Percentiles rank a stretch among this genome's conserved stretches.
Conservation (phyloP, 805 yeast genomes). For the Pichia nanzhaoensis region DNA sequence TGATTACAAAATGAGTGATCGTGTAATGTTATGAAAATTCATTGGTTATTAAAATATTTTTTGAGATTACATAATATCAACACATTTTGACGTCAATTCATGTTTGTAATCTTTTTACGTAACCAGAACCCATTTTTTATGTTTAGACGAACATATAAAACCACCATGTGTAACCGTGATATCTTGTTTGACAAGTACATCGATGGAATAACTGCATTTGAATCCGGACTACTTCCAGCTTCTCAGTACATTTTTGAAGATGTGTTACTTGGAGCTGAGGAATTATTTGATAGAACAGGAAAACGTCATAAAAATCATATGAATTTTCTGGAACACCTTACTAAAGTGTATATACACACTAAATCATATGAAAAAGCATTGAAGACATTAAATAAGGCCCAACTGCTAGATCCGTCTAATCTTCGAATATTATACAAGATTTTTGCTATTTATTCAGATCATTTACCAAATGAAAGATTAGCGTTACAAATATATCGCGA, state of each 20-base stretch:
- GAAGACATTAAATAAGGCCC: background rate
- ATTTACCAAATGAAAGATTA: constrained; percentile 8
- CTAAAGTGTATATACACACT: constrained; percentile 2
- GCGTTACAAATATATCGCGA: constrained; percentile 6
- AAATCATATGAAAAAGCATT: constrained; percentile 1
- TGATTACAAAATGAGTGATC: constrained; percentile 9
- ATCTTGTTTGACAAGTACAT: background rate
- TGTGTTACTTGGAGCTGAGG: background rate
- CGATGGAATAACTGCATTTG: constrained; percentile 1
- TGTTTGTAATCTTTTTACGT: too few species aligned
- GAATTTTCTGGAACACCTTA: constrained; percentile 1
- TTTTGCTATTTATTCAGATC: constrained; percentile 2
- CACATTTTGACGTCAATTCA: too few species aligned
- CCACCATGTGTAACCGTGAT: background rate
- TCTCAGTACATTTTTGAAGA: constrained; percentile 2
- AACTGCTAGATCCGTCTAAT: constrained; percentile 9
- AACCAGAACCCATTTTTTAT: too few species aligned
- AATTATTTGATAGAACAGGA: background rate
- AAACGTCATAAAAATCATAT: constrained; percentile 3
- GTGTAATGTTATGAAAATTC: background rate
- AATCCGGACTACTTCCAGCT: constrained; percentile 1
- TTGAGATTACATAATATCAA: too few species aligned
- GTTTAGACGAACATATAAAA: background rate
- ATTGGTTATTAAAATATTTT: background rate
- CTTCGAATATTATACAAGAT: constrained; percentile 5